Conservation (phyloP, 352 stramenopile genomes). For the Pythium sp. region DNA sequence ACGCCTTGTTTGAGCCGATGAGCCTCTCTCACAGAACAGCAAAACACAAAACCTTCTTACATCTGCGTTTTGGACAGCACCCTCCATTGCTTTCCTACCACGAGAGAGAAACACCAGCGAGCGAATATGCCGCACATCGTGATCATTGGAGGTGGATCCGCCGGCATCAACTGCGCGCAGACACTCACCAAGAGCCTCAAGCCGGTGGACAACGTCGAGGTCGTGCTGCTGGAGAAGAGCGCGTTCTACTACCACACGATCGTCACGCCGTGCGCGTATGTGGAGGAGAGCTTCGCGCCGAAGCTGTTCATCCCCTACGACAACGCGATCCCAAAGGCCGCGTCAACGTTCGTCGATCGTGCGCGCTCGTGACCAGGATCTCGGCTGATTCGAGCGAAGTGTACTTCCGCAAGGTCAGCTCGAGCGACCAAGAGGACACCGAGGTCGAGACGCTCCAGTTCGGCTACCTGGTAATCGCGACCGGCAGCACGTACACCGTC, state of each 20-base stretch:
- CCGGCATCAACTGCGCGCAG: slow-evolving; percentile 43
- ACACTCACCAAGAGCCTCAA: slow-evolving; percentile 32
- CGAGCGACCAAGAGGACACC: slow-evolving; percentile 26
- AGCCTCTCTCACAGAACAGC: not conserved
- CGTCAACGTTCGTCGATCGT: slow-evolving; percentile 35
- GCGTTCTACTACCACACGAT: slow-evolving; percentile 50
- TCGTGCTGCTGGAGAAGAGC: slow-evolving; percentile 60
- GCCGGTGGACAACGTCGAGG: slow-evolving; percentile 30
- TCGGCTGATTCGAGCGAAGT: slow-evolving; percentile 33
- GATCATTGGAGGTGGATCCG: slow-evolving; percentile 49
- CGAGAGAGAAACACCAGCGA: not conserved
- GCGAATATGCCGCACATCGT: slow-evolving; percentile 40
- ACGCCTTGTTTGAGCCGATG: not conserved
- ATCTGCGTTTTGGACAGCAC: not conserved
- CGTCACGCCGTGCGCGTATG: slow-evolving; percentile 37
- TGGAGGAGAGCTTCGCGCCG: slow-evolving; percentile 37
- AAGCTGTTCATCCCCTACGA: slow-evolving; percentile 64
- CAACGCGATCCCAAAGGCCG: slow-evolving; percentile 35
- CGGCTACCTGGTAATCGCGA: slow-evolving; percentile 64
- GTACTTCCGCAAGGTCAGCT: slow-evolving; percentile 29
- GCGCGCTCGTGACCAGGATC: slow-evolving; percentile 40
- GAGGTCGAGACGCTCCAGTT: slow-evolving; percentile 37
- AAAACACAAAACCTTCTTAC: not conserved
- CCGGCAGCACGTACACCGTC: slow-evolving; percentile 51
- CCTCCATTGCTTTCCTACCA: not conserved